Base-by-base conservation (phyloP, 805 yeast genomes). In the Cyberlindnera misumaiensis region DNA sequence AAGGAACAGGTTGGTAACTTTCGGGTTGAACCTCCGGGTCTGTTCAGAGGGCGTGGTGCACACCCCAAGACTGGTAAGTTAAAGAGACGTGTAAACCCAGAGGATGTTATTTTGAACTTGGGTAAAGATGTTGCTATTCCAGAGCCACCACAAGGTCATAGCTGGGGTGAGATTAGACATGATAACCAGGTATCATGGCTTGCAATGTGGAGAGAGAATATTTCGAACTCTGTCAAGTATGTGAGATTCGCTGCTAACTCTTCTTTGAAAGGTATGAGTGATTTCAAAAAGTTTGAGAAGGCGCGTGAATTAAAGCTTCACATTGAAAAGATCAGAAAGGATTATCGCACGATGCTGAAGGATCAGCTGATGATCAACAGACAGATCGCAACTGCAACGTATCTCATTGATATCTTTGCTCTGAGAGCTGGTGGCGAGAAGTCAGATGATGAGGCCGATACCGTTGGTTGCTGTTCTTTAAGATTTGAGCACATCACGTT, bases 381-480 rank as follows among this genome's bases (percentile, higher is more conserved):
- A 46, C 97, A 90, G 63, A 75, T 88, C 53, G 97, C 97, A 5
- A 86, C 93, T 1, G 96, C 96, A 3, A 86, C 90, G 34, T 90
- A 90, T 60, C 70, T 90, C 34, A 89, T 90, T 55, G 97, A 90
- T 65, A 78, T 82, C 3, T 80, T 90, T 54, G 97, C 97, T 0
- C 71, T 90, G 47, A 84, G 97, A 81, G 97, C 97, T 2, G 97
- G 97, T 58, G 96, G 97, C 52, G 97, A 90, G 61, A 90, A 90
- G 59, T 83, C 90, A 10, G 97, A 90, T 3, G 97, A 90, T 49
- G 97, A 89, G 58, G 97, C 97, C 3, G 97, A 90, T 58, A 90
- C 97, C 1, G 97, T 90, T 32, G 97, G 97, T 32, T 90, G 97
- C 63, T 90, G 97, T 64, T 89, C 97, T 1, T 71, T 90, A 48